phyloP scores from a whole-genome alignment of 768 basidiomycete species.

The Mrakia gelida region DNA sequence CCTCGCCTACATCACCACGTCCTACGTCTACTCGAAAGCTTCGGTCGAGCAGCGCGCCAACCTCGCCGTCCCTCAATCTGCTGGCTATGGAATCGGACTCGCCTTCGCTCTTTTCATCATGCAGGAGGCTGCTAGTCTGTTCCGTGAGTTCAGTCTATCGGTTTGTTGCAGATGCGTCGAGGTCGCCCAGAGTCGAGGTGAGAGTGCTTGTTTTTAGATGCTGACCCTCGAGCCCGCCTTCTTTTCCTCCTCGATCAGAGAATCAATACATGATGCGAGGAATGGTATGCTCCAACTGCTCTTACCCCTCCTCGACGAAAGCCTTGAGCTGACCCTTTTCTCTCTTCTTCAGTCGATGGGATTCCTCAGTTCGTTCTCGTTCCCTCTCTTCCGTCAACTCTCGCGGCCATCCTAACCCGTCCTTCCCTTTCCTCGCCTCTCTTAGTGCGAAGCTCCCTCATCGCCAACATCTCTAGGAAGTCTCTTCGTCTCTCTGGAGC shows the following conservation, averaged over 20 bases:
- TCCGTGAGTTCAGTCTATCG: not conserved
- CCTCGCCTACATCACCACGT: constrained; percentile 57
- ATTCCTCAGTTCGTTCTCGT: not conserved
- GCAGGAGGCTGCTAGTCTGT: constrained; percentile 61
- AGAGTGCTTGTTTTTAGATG: too few relatives aligned
- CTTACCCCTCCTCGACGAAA: constrained; percentile 40
- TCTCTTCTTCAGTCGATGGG: not conserved
- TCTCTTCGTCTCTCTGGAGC: constrained; percentile 62
- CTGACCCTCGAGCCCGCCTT: too few relatives aligned
- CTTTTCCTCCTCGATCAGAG: not conserved
- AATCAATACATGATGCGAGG: constrained; percentile 38
- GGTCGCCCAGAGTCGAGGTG: too few relatives aligned
- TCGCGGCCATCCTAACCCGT: not conserved
- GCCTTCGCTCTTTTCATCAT: constrained; percentile 65
- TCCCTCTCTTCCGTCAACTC: not conserved
- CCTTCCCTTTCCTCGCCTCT: not conserved
- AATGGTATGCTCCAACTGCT: constrained; percentile 37
- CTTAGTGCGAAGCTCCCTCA: constrained; percentile 39
- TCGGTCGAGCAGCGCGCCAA: constrained; percentile 34
- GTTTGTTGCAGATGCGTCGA: too few relatives aligned
- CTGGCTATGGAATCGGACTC: constrained; percentile 69
- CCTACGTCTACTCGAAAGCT: constrained; percentile 49
- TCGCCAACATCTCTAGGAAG: constrained; percentile 59
- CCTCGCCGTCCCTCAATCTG: constrained; percentile 48
- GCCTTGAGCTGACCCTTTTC: constrained; percentile 41